Evolutionary conservation across 129 eudicot genomes (phyloP).

Genomic region (Heracleum sosnowskyi): DNA sequence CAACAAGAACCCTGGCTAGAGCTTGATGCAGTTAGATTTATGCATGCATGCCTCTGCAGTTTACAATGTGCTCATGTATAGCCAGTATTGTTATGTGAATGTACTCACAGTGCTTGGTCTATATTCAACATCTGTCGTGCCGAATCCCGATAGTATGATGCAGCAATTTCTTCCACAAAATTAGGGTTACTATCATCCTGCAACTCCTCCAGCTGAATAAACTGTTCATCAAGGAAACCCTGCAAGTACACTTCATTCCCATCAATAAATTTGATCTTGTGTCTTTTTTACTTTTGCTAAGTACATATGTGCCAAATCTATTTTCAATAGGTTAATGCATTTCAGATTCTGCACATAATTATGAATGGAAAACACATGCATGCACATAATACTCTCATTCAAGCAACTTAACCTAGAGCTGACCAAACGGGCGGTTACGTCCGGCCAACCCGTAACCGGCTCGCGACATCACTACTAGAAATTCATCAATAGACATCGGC

Average conservation of each 20-base stretch:
- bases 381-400: too few relatives aligned
- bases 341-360: neutral
- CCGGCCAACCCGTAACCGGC: too few relatives aligned
- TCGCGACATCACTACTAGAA: too few relatives aligned
- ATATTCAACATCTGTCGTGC: constrained; percentile 58
- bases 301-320: neutral
- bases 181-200: constrained; percentile 81
- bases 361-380: neutral
- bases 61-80: neutral
- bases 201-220: constrained; percentile 72
- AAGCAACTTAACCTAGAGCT: too few relatives aligned
- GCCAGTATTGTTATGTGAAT: neutral
- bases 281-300: too few relatives aligned
- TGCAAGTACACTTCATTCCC: constrained; percentile 8
- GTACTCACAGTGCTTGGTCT: constrained; percentile 73
- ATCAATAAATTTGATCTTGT: neutral
- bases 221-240: constrained; percentile 85
- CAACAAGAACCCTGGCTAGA: neutral
- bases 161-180: constrained; percentile 87
- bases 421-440: too few relatives aligned
- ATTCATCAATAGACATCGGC: too few relatives aligned
- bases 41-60: neutral
- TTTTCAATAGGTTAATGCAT: neutral
- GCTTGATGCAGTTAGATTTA: neutral
- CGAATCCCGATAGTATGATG: constrained; percentile 71